Evolutionary conservation across 2,329 filamentous ascomycete genomes (phyloP).

Genomic region (Tolypocladium cylindrosporum): DNA sequence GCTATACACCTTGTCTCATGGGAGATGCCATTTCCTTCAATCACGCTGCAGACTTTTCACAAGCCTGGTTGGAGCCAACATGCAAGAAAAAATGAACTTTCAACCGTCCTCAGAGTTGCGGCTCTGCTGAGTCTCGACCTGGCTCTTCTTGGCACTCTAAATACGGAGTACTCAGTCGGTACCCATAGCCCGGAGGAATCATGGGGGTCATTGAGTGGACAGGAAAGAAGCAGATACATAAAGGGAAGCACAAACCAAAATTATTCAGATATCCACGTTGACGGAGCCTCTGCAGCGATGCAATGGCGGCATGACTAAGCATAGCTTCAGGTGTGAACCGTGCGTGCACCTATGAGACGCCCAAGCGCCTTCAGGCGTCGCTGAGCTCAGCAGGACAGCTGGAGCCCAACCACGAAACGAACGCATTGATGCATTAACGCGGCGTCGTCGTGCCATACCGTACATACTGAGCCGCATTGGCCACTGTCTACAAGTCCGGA

Average conservation of each 20-base stretch:
- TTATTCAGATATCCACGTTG: too few relatives aligned
- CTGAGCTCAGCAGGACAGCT: background rate
- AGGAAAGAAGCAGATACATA: too few relatives aligned
- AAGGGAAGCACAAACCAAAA: too few relatives aligned
- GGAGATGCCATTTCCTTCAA: background rate
- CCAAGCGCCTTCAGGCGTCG: background rate
- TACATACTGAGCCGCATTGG: too few relatives aligned
- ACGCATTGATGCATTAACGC: background rate
- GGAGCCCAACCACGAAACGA: background rate
- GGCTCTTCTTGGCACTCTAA: too few relatives aligned
- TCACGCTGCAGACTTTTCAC: background rate
- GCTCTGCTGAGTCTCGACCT: too few relatives aligned
- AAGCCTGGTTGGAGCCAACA: background rate
- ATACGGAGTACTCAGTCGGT: too few relatives aligned
- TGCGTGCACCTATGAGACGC: too few relatives aligned
- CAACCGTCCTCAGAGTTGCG: too few relatives aligned
- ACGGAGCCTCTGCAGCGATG: too few relatives aligned
- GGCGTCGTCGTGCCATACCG: background rate
- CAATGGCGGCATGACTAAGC: background rate
- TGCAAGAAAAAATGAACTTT: background rate
- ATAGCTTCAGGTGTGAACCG: background rate
- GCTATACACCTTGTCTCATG: background rate
- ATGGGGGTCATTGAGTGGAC: too few relatives aligned
- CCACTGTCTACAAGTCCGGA: background rate
- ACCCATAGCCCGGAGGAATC: too few relatives aligned